Evolutionary conservation across 768 basidiomycete species (phyloP).

Genomic region (Pulveroboletus sp.): DNA sequence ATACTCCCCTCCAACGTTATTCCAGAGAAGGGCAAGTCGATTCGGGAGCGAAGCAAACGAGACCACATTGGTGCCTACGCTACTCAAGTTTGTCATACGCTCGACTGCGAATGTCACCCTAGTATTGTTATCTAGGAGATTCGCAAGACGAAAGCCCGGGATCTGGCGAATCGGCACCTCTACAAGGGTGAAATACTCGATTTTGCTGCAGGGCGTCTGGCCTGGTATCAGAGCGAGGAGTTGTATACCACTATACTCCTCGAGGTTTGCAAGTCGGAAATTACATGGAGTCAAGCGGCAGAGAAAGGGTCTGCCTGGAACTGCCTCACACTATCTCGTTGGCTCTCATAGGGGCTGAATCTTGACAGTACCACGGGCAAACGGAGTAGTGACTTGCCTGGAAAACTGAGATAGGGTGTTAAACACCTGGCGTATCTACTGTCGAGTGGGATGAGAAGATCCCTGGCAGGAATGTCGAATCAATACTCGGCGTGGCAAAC

Average conservation of each 20-base stretch:
- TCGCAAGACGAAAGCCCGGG: not conserved
- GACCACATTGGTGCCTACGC: not conserved
- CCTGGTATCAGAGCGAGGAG: not conserved
- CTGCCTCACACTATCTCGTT: not conserved
- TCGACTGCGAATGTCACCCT: not conserved
- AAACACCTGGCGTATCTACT: slow-evolving; percentile 37
- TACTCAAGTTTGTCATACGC: not conserved
- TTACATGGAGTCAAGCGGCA: too few relatives aligned
- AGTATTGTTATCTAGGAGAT: not conserved
- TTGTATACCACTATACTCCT: too few relatives aligned
- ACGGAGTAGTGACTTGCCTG: slow-evolving; percentile 33
- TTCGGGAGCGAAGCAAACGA: not conserved
- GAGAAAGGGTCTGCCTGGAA: too few relatives aligned
- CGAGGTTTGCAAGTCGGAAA: too few relatives aligned
- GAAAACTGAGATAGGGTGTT: slow-evolving; percentile 17
- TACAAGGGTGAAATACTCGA: not conserved
- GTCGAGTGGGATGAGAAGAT: slow-evolving; percentile 39
- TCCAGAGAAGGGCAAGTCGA: not conserved
- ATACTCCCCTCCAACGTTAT: not conserved
- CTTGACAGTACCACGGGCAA: slow-evolving; percentile 38
- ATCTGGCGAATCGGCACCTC: not conserved
- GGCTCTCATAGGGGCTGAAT: slow-evolving; percentile 47
- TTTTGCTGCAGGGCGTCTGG: not conserved
- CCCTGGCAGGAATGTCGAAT: too few relatives aligned
- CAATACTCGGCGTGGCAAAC: too few relatives aligned